Conservation (phyloP, 306 rosid genomes). For the Quercus berberidifolia region DNA sequence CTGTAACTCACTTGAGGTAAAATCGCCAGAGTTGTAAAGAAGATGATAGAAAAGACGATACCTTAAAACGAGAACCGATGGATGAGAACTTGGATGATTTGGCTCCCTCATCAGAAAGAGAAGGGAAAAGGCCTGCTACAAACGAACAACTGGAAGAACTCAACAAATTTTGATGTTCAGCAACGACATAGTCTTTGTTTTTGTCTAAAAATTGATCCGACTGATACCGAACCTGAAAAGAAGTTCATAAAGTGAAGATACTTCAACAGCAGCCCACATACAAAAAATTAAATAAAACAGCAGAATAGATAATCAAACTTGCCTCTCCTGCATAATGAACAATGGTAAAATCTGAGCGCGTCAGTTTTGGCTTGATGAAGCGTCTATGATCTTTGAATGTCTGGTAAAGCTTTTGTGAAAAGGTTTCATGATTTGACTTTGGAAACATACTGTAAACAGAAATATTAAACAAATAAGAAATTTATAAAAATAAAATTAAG, state of each 20-base stretch:
- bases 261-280: constrained; percentile 8
- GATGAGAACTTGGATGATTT: constrained; percentile 90
- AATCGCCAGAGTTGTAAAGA: constrained; percentile 2
- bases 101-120: constrained; percentile 71
- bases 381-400: constrained; percentile 81
- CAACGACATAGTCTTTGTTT: constrained; percentile 93
- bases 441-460: constrained; percentile 78
- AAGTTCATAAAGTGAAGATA: constrained; percentile 18
- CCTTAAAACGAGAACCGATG: constrained; percentile 92
- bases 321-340: constrained; percentile 95
- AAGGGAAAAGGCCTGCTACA: constrained; percentile 76
- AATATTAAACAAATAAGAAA: constrained; percentile 3
- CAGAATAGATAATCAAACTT: constrained; percentile 32
- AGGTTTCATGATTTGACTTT: constrained; percentile 86
- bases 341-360: constrained; percentile 79
- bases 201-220: constrained; percentile 85
- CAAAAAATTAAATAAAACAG: constrained; percentile 15
- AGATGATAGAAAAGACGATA: constrained; percentile 25
- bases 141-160: constrained; percentile 80
- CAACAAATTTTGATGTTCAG: constrained; percentile 91
- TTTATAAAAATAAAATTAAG: background rate
- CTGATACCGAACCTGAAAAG: constrained; percentile 84
- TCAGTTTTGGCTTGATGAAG: constrained; percentile 87
- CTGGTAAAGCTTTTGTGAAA: constrained; percentile 84
- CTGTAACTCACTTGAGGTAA: background rate